A percentile compares a stretch with the other conserved stretches of the same genome.
phyloP scores from a whole-genome alignment of 768 basidiomycete genomes.

The Lactifluus piperatus region DNA sequence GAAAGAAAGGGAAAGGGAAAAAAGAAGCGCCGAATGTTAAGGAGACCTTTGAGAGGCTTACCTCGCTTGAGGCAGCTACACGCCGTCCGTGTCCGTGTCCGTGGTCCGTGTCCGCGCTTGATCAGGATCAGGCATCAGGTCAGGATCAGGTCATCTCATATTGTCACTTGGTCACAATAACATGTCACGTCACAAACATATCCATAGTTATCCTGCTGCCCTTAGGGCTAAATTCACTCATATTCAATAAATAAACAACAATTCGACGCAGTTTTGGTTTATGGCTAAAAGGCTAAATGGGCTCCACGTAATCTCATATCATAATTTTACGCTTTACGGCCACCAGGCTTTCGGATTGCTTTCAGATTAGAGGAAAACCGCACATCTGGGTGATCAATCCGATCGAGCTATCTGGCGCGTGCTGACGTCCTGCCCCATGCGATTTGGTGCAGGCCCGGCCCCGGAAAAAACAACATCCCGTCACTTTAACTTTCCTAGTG shows the following conservation, averaged over 20 bases:
- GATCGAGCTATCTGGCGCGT: constrained; percentile 1
- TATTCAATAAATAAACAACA: not conserved
- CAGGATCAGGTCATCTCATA: not conserved
- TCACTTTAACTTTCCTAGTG: not conserved
- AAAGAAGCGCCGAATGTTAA: not conserved
- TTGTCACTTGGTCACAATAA: not conserved
- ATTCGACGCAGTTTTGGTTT: not conserved
- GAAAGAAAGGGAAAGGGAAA: not conserved
- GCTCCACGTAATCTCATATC: constrained; percentile 4
- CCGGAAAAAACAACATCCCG: not conserved
- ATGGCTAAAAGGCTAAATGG: constrained; percentile 17
- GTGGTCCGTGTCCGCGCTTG: not conserved
- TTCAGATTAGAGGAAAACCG: not conserved
- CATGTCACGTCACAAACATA: not conserved
- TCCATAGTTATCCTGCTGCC: not conserved
- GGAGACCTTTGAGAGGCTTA: not conserved
- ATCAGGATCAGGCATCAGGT: not conserved
- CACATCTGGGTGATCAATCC: not conserved
- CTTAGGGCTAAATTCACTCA: constrained; percentile 5
- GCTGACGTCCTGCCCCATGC: constrained; percentile 1
- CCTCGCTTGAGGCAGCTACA: not conserved
- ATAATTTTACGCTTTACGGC: not conserved
- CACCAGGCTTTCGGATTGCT: not conserved
- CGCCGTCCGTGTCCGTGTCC: not conserved
- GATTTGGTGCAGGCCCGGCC: not conserved